Percentiles rank a stretch among this genome's conserved stretches.
These are phyloP conservation scores for Pigoraptor vietnamica DNA, from an alignment of 78 protist species.

Conservation along the genomic window DNA sequence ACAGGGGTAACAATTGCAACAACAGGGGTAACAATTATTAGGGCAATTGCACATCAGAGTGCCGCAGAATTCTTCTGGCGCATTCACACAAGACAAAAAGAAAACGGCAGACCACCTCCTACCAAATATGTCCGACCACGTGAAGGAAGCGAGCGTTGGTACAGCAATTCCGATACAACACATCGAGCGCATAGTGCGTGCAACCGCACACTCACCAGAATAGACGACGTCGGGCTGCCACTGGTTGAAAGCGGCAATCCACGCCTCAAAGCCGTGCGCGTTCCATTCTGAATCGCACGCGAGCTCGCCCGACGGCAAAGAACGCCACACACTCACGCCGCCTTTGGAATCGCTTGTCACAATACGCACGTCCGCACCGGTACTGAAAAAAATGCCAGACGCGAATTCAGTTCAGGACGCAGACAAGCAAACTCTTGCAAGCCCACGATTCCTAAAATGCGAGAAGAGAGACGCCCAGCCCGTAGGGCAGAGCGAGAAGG, in stretches of 20 bases:
- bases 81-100: too few relatives aligned
- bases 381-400: background rate
- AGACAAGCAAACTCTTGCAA: background rate
- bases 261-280: conserved; percentile 32
- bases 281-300: background rate
- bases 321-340: background rate
- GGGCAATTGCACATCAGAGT: too few relatives aligned
- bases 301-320: background rate
- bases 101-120: too few relatives aligned
- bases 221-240: background rate
- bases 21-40: too few relatives aligned
- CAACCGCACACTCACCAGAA: background rate
- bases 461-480: too few relatives aligned
- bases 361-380: background rate
- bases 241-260: conserved; percentile 27
- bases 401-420: conserved; percentile 15
- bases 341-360: background rate
- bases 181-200: too few relatives aligned
- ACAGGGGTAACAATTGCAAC: background rate
- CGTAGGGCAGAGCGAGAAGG: too few relatives aligned
- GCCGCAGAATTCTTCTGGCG: too few relatives aligned
- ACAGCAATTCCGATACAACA: too few relatives aligned
- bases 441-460: too few relatives aligned
- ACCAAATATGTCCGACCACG: too few relatives aligned
- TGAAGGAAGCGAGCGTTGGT: too few relatives aligned